Evolutionary conservation across 495 filamentous ascomycete genomes (phyloP).

Genomic region (Annulohypoxylon bovei): DNA sequence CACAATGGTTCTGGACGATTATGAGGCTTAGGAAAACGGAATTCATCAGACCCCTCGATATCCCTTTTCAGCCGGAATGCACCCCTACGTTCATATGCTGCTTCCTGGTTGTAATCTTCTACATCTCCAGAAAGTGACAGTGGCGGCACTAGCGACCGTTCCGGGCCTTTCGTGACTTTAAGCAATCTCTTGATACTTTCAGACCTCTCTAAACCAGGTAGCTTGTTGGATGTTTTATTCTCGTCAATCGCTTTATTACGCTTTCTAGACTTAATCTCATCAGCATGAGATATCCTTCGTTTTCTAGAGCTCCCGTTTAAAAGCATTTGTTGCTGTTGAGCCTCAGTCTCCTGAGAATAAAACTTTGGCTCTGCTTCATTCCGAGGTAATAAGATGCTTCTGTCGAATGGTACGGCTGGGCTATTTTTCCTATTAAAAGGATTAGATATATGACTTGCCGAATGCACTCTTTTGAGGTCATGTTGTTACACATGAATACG

Average conservation of each 20-base stretch:
- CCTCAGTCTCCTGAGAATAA: background rate
- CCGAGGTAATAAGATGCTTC: background rate
- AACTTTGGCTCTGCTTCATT: background rate
- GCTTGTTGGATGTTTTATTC: background rate
- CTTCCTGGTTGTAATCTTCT: background rate
- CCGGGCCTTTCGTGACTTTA: background rate
- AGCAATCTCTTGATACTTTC: background rate
- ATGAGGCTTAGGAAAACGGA: slow-evolving; percentile 35
- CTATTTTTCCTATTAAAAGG: background rate
- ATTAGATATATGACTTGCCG: background rate
- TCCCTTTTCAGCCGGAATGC: slow-evolving; percentile 32
- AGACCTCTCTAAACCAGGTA: background rate
- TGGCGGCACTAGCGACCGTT: background rate
- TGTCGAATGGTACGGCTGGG: background rate
- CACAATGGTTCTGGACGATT: slow-evolving; percentile 34
- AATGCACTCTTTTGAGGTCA: background rate
- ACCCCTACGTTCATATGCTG: slow-evolving; percentile 31
- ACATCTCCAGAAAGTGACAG: slow-evolving; percentile 1
- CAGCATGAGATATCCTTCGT: slow-evolving; percentile 6
- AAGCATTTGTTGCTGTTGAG: background rate
- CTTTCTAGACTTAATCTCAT: background rate
- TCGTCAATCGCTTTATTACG: background rate
- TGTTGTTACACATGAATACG: too few species aligned
- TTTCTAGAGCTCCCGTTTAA: background rate
- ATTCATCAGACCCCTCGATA: slow-evolving; percentile 14